Evolutionary conservation across 352 stramenopile genomes (phyloP), one percentile per base, ranked within the genome.

Genomic region (Salisapilia sapeloensis): DNA sequence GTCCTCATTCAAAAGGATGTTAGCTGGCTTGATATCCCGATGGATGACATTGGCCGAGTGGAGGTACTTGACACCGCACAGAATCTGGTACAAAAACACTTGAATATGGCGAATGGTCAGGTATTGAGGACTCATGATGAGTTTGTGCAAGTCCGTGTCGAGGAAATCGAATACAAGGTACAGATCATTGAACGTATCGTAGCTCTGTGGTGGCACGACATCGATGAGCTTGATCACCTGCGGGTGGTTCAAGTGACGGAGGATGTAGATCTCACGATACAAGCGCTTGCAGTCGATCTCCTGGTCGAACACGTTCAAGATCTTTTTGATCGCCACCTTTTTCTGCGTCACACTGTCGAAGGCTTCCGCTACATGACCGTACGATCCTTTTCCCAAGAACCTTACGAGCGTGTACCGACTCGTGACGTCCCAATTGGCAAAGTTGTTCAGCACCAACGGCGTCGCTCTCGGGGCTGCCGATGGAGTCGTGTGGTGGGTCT

Each of bases 71-170:
- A 97, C 50, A 3, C 84, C 89, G 14, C 87, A 86, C 8, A 97
- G 52, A 24, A 97, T 51, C 48, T 97, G 89, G 51, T 97, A 97
- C 38, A 96, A 51, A 54, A 97, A 97, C n/a, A 96, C 94, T 60
- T 96, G 85, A 19, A 95, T 93, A 50, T 97, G 92, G 40, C 92
- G 83, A 35, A 96, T 93, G 0, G 78, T 95, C 33, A 97, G 54
- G 50, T 92, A 95, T 46, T 89, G 72, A 15, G 77, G 79, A 19
- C 64, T 90, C 57, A 93, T 94, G 40, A 96, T 96, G 35, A 96
- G 72, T 26, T 90, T 92, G 51, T 95, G 78, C 44, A 96, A 50
- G 43, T 96, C 87, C 17, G 83, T 96, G 50, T 96, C 85, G 33
- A 96, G 70, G 13, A 92, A 92, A 33, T 96, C 80, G 34, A 90